Percentiles rank a stretch among this genome's conserved stretches.
Conservation (phyloP, 2,329 filamentous ascomycete species). For the Coleophoma crateriformis region DNA sequence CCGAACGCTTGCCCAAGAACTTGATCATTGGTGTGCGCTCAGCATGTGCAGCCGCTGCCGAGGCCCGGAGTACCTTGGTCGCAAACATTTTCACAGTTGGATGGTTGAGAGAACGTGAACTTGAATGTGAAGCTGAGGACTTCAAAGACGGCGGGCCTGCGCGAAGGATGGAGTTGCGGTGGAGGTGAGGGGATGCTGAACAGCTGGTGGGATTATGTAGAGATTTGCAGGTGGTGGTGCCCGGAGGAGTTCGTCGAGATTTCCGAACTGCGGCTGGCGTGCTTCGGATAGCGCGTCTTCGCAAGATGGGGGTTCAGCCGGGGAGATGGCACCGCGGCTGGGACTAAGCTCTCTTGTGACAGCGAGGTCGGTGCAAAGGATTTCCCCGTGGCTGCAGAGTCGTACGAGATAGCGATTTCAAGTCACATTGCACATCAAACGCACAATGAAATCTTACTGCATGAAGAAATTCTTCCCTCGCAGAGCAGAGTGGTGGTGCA, state of each 20-base stretch:
- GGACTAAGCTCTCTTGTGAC: not conserved
- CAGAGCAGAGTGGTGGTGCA: too few species aligned
- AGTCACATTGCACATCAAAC: not conserved
- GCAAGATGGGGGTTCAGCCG: not conserved
- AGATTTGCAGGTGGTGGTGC: not conserved
- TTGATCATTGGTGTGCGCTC: slow-evolving; percentile 34
- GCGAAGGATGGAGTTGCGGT: too few species aligned
- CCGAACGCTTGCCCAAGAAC: slow-evolving; percentile 33
- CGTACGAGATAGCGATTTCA: not conserved
- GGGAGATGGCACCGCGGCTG: not conserved
- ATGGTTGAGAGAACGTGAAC: not conserved
- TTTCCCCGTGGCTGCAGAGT: not conserved
- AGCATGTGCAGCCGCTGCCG: slow-evolving; percentile 19
- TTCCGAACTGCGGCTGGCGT: not conserved
- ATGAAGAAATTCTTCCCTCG: too few species aligned
- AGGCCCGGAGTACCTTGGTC: slow-evolving; percentile 29
- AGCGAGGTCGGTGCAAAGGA: not conserved
- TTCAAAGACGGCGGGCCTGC: not conserved
- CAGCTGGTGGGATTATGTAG: not conserved
- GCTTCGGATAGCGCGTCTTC: not conserved
- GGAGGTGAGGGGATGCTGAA: too few species aligned
- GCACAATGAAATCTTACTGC: too few species aligned
- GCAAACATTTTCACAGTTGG: slow-evolving; percentile 27
- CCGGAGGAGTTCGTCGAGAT: not conserved
- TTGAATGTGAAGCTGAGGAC: too few species aligned